Conservation (phyloP, 2,329 filamentous ascomycete genomes). For the Epichloe bromicola region DNA sequence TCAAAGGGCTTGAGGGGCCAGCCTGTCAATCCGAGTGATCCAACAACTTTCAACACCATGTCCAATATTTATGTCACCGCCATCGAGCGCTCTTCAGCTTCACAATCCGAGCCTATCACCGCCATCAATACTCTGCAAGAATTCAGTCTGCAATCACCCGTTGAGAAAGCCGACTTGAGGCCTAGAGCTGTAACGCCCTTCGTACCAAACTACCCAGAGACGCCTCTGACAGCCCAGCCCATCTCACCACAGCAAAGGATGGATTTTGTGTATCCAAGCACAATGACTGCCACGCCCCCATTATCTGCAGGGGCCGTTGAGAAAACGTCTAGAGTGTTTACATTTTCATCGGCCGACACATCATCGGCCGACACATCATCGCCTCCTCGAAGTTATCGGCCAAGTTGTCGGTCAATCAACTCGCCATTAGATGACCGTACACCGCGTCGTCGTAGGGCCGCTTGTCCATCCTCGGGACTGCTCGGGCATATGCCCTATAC, state of each 20-base stretch:
- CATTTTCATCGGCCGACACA: slow-evolving; percentile 27
- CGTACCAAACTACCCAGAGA: slow-evolving; percentile 36
- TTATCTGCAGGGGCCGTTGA: slow-evolving; percentile 41
- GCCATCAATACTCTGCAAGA: slow-evolving; percentile 32
- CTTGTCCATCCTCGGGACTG: neutral
- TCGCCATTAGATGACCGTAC: slow-evolving; percentile 9
- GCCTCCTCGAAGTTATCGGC: too few relatives aligned
- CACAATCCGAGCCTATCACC: slow-evolving; percentile 32
- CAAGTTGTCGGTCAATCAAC: neutral
- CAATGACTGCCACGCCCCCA: slow-evolving; percentile 47
- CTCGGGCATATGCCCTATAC: slow-evolving; percentile 33
- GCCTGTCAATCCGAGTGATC: slow-evolving; percentile 40
- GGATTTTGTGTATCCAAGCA: slow-evolving; percentile 38
- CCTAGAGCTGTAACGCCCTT: slow-evolving; percentile 30
- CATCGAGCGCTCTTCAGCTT: slow-evolving; percentile 44
- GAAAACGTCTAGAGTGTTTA: slow-evolving; percentile 28
- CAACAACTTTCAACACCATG: slow-evolving; percentile 52
- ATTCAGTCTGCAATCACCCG: slow-evolving; percentile 18
- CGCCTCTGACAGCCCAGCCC: slow-evolving; percentile 38
- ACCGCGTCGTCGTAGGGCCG: slow-evolving; percentile 5
- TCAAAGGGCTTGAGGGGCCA: slow-evolving; percentile 22
- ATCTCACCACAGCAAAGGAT: slow-evolving; percentile 32
- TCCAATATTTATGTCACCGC: slow-evolving; percentile 52
- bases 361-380: neutral
- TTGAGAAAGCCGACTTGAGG: slow-evolving; percentile 19